phyloP scores from a whole-genome alignment of 2,329 filamentous ascomycete species.

The Macrophomina tecta region DNA sequence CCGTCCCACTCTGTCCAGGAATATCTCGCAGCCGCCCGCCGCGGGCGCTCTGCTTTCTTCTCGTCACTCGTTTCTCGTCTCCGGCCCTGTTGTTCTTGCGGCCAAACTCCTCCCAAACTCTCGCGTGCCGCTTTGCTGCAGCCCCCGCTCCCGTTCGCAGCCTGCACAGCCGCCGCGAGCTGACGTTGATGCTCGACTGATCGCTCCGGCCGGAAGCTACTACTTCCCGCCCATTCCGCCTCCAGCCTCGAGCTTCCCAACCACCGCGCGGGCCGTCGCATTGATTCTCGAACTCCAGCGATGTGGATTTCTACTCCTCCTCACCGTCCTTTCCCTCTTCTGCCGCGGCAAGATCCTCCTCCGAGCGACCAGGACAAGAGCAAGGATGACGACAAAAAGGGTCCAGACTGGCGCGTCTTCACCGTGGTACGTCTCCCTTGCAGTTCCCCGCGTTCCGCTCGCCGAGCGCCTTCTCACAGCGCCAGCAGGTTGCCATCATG shows the following conservation, averaged over 20 bases:
- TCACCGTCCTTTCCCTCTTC: not conserved
- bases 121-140: not conserved
- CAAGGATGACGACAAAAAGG: constrained; percentile 10
- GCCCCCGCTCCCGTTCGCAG: not conserved
- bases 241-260: constrained; percentile 18
- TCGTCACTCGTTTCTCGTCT: constrained; percentile 12
- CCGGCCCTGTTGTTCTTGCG: not conserved
- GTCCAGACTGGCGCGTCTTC: constrained; percentile 25
- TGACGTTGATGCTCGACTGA: constrained; percentile 28
- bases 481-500: constrained; percentile 19
- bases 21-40: constrained; percentile 21
- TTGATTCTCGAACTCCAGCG: constrained; percentile 1
- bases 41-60: constrained; percentile 18
- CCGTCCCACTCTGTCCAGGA: constrained; percentile 25
- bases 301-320: constrained; percentile 22
- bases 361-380: not conserved
- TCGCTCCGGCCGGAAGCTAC: constrained; percentile 22
- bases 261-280: constrained; percentile 13
- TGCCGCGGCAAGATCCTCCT: constrained; percentile 14
- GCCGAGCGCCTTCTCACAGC: constrained; percentile 10
- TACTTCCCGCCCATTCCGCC: constrained; percentile 27
- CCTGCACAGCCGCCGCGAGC: constrained; percentile 21
- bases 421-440: constrained; percentile 24
- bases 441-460: constrained; percentile 2
- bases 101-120: not conserved